A percentile compares a stretch with the other conserved stretches of the same genome.
Conservation (phyloP, 139 green algal genomes). For the Zygnema circumcarinatum region DNA sequence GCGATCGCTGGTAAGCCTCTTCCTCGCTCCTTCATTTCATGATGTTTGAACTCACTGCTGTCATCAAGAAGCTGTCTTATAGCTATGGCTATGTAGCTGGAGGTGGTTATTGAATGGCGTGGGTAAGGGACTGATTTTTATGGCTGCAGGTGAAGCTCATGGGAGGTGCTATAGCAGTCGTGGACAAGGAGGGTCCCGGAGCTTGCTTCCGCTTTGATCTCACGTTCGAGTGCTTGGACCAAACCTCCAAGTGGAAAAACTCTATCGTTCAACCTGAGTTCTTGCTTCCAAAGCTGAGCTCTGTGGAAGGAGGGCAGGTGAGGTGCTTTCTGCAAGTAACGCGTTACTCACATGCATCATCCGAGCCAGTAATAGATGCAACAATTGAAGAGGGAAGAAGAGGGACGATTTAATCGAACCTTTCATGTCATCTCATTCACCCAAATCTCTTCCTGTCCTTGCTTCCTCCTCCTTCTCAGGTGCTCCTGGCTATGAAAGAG, state of each 20-base stretch:
- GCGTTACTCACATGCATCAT: no score
- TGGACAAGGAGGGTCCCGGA: slow-evolving; percentile 31
- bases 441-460: background rate
- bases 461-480: background rate
- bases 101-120: no score
- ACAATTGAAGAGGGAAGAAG: no score
- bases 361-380: no score
- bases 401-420: no score
- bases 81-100: no score
- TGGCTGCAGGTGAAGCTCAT: slow-evolving; percentile 66
- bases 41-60: slow-evolving; percentile 3
- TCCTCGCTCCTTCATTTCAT: background rate
- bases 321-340: no score
- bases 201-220: slow-evolving; percentile 46
- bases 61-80: no score
- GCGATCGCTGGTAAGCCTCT: slow-evolving; percentile 38
- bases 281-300: slow-evolving; percentile 22
- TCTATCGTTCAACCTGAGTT: slow-evolving; percentile 27
- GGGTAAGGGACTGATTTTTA: no score
- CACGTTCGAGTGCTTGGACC: slow-evolving; percentile 11
- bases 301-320: slow-evolving; percentile 36
- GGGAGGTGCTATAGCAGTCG: slow-evolving; percentile 59
- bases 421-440: no score
- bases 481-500: slow-evolving; percentile 33
- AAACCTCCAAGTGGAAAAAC: slow-evolving; percentile 43